Conservation (phyloP, 257 asterid species). For the Nicotiana undulata region DNA sequence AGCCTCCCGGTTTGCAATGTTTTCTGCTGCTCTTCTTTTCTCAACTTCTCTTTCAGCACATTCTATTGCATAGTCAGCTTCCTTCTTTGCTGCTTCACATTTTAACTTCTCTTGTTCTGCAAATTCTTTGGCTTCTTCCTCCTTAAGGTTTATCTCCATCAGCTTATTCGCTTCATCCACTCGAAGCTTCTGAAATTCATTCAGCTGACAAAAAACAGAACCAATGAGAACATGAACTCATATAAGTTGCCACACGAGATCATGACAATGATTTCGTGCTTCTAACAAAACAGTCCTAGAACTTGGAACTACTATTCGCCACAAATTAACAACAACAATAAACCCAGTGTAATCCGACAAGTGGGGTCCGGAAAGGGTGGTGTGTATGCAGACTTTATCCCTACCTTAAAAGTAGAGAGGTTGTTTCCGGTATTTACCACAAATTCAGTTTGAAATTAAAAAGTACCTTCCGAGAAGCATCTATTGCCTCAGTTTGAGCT, state of each 20-base stretch:
- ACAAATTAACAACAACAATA: not conserved
- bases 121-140: conserved; percentile 66
- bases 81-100: conserved; percentile 52
- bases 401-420: too few relatives aligned
- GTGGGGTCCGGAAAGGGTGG: too few relatives aligned
- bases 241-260: not conserved
- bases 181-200: conserved; percentile 51
- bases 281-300: not conserved
- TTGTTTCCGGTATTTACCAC: too few relatives aligned
- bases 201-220: conserved; percentile 34
- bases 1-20: conserved; percentile 35
- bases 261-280: not conserved
- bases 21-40: conserved; percentile 65
- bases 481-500: conserved; percentile 73
- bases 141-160: conserved; percentile 47
- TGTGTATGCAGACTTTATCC: too few relatives aligned
- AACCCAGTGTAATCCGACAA: too few relatives aligned
- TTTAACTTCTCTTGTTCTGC: conserved; percentile 52
- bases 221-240: not conserved
- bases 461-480: conserved; percentile 80
- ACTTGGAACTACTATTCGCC: not conserved
- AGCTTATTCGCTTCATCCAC: conserved; percentile 60
- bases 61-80: conserved; percentile 50
- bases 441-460: not conserved
- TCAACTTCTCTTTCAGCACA: conserved; percentile 61